phyloP scores from a whole-genome alignment of 306 rosid genomes.

The Cajanus cajan region DNA sequence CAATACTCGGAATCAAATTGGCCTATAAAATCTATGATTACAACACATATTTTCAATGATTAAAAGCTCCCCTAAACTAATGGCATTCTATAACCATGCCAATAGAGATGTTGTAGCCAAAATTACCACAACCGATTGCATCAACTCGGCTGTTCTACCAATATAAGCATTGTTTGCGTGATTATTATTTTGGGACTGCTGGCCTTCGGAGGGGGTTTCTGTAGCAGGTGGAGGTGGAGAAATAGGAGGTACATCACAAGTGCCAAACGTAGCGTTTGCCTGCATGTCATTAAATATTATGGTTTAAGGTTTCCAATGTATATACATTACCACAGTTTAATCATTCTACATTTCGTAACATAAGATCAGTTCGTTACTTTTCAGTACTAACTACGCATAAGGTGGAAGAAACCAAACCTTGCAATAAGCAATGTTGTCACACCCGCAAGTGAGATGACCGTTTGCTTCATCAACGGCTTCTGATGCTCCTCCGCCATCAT shows the following conservation, averaged over 20 bases:
- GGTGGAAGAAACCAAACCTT: conserved; percentile 57
- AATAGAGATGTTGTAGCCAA: conserved; percentile 39
- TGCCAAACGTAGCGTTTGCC: conserved; percentile 64
- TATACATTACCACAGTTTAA: not conserved
- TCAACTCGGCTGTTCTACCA: conserved; percentile 36
- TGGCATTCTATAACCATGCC: conserved; percentile 37
- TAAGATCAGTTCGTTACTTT: not conserved
- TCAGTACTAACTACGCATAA: not conserved
- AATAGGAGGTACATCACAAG: conserved; percentile 71
- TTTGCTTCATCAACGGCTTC: conserved; percentile 87
- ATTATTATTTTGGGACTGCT: not conserved
- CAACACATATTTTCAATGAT: conserved; percentile 30
- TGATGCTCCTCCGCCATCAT: conserved; percentile 96
- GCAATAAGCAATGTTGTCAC: conserved; percentile 87
- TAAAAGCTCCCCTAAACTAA: conserved; percentile 18
- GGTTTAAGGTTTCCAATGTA: not conserved
- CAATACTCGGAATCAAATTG: conserved; percentile 34
- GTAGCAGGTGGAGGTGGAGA: conserved; percentile 96
- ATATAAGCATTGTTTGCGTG: conserved; percentile 33
- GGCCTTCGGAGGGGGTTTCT: not conserved
- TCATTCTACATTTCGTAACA: not conserved
- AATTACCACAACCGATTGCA: conserved; percentile 44
- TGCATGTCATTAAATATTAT: conserved; percentile 30
- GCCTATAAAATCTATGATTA: conserved; percentile 22
- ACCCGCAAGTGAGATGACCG: conserved; percentile 93